phyloP scores from a whole-genome alignment of 345 rosid species.

The Chamaenerion angustifolium region DNA sequence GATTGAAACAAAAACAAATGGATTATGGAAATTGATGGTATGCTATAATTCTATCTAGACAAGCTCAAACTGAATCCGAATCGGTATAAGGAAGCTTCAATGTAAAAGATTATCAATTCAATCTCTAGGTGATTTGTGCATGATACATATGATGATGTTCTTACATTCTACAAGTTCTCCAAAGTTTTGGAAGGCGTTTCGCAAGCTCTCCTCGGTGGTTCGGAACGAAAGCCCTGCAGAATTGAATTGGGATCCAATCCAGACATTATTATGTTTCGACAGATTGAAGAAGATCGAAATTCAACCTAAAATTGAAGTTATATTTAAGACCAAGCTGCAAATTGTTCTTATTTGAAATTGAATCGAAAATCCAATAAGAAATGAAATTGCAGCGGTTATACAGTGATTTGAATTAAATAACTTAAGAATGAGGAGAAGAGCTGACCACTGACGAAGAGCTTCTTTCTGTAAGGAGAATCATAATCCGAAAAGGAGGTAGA shows the following conservation, averaged over 20 bases:
- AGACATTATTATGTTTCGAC: not conserved
- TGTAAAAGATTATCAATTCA: no score
- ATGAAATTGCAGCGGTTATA: no score
- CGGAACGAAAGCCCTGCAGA: slow-evolving; percentile 66
- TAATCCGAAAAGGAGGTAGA: slow-evolving; percentile 10
- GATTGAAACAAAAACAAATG: not conserved
- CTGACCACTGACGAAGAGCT: slow-evolving; percentile 61
- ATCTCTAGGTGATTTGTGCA: not conserved
- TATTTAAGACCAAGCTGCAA: no score
- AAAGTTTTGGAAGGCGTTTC: slow-evolving; percentile 51
- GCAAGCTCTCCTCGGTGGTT: slow-evolving; percentile 56
- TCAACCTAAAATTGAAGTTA: no score
- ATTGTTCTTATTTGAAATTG: no score
- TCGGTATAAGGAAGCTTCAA: no score
- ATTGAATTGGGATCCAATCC: not conserved
- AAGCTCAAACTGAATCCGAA: no score
- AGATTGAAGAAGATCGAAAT: not conserved
- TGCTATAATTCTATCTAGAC: no score
- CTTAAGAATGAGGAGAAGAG: not conserved
- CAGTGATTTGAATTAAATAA: not conserved
- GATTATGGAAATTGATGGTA: no score
- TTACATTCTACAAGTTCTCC: slow-evolving; percentile 55
- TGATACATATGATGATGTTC: not conserved
- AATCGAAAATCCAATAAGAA: no score
- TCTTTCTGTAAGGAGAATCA: slow-evolving; percentile 19